A percentile compares a stretch with the other conserved stretches of the same genome.
phyloP scores from a whole-genome alignment of 345 rosid genomes.

The Euclidium syriacum region DNA sequence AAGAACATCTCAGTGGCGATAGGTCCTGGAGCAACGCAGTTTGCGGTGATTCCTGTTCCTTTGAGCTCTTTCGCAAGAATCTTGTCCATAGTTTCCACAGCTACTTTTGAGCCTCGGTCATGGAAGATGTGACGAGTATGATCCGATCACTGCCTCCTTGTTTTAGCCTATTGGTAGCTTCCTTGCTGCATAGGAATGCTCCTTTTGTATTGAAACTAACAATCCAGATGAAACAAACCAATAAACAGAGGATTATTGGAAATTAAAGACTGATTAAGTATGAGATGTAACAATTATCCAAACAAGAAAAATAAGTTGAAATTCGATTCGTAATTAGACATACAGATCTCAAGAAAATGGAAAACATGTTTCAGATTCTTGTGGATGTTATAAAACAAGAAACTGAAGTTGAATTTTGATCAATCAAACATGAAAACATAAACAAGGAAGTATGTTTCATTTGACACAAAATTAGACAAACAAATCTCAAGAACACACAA shows the following conservation, averaged over 20 bases:
- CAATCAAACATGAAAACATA: neutral
- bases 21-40: conserved; percentile 49
- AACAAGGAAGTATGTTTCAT: neutral
- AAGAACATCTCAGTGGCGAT: conserved; percentile 44
- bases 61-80: conserved; percentile 49
- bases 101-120: conserved; percentile 31
- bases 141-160: conserved; percentile 42
- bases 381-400: neutral
- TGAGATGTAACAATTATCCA: too few species aligned
- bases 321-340: too few species aligned
- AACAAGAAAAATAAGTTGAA: too few species aligned
- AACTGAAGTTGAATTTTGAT: neutral
- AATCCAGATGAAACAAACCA: neutral
- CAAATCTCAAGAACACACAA: neutral
- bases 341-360: too few species aligned
- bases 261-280: neutral
- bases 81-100: conserved; percentile 40
- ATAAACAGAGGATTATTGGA: neutral
- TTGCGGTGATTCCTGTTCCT: conserved; percentile 45
- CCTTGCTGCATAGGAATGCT: conserved; percentile 38
- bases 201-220: conserved; percentile 39
- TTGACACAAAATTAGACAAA: neutral
- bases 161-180: conserved; percentile 40
- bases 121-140: conserved; percentile 34
- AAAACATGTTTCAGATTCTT: too few species aligned